Base-by-base conservation (phyloP, 495 filamentous ascomycete genomes). In the Hyaloscypha variabilis region DNA sequence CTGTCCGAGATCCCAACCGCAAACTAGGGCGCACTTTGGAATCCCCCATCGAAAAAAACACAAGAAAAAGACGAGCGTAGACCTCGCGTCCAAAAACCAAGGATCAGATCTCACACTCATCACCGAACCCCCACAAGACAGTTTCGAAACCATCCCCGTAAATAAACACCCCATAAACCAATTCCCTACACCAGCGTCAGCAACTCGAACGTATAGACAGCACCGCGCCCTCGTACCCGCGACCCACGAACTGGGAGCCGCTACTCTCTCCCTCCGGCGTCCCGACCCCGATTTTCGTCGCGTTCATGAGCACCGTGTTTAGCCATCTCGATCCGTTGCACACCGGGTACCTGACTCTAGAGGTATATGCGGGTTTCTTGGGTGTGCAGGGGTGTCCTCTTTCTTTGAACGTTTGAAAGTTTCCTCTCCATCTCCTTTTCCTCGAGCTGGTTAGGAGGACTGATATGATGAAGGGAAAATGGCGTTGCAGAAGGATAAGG, bases 251-350 rank as follows among this genome's bases (percentile, higher is more conserved):
- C 3, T 65, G 63, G 63, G 55, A 60, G 49, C 56, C 55, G 1
- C 28, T 65, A 17, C 60, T 65, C 36, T 30, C 42, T 53, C 56
- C 31, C 24, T 8, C 60, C 63, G 31, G n/a, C n/a, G n/a, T n/a
- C 28, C 63, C 63, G 23, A 60, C 55, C 4, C 63, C 63, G 14
- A 60, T 60, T 13, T 65, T 65, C 39, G 54, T 65, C 5, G 63
- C 63, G 14, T 49, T 65, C 14, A 65, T 65, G 63, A 65, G 63
- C 42, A 65, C 55, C 21, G 51, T 65, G 14, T 65, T 65, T 29
- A 39, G 55, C 28, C 55, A 65, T 53, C 42, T 65, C 19, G 63
- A 65, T 49, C 63, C 63, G 0, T 5, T 31, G n/a, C 63, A 60
- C 31, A 65, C 63, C 3, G 63, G 63, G 19, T 53, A 49, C 31